Conservation (phyloP, 23 red algal genomes). For the Porphyridium purpureum region DNA sequence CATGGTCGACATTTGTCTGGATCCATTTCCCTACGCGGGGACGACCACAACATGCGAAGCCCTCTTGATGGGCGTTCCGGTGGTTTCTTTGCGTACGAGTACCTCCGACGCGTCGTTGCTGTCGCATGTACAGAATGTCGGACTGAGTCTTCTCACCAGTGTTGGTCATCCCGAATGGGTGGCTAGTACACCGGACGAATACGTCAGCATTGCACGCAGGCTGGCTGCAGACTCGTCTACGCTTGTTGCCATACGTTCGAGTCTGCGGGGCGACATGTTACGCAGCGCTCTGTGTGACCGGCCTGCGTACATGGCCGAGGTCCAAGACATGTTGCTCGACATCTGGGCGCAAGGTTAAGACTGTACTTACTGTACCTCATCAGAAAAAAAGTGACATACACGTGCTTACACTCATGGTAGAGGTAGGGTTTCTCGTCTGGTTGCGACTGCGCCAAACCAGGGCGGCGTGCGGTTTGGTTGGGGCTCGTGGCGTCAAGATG, state of each 20-base stretch:
- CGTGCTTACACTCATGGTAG: no score
- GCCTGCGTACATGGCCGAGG: slow-evolving; percentile 15
- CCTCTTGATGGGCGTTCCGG: slow-evolving; percentile 69
- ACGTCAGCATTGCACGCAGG: slow-evolving; percentile 29
- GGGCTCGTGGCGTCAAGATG: no score
- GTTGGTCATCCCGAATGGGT: slow-evolving; percentile 52
- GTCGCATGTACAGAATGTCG: slow-evolving; percentile 49
- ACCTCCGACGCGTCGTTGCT: slow-evolving; percentile 5
- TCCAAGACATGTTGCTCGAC: slow-evolving; percentile 36
- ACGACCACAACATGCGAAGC: slow-evolving; percentile 80
- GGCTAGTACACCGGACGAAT: slow-evolving; percentile 35
- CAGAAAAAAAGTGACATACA: no score
- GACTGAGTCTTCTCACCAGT: slow-evolving; percentile 20
- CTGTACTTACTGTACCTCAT: no score
- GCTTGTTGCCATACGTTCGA: slow-evolving; percentile 20
- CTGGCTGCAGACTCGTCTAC: slow-evolving; percentile 30
- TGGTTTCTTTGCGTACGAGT: slow-evolving; percentile 42
- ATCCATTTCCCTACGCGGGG: slow-evolving; percentile 81
- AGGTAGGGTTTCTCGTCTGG: no score
- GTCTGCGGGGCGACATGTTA: slow-evolving; percentile 41
- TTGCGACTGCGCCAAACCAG: no score
- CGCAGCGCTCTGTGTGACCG: slow-evolving; percentile 26
- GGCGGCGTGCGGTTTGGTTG: no score
- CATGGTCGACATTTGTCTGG: slow-evolving; percentile 42
- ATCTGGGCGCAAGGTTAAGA: no score